Base-by-base conservation (phyloP, 192 early-diverging fungal genomes). In the Dissophora ornata region DNA sequence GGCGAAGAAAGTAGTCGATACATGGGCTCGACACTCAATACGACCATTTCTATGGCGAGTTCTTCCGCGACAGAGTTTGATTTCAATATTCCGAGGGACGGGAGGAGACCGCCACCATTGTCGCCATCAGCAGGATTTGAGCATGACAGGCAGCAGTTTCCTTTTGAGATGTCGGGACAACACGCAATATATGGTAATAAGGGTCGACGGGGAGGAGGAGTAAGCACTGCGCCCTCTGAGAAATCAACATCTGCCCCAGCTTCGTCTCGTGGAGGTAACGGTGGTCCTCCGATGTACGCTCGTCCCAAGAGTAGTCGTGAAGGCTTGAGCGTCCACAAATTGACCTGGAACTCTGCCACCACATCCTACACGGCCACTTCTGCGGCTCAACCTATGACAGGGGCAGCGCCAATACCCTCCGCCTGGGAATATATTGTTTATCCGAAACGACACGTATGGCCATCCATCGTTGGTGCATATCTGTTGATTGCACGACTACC, bases 341-440 rank as follows among this genome's bases (percentile, higher is more conserved):
- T 77, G 36, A 77, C 73, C 15, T 77, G 73, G 73, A 77, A 77
- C 40, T 77, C 73, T 53, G 73, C 59, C 5, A 77, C 73, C 0
- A 77, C 73, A 0, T 77, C 73, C 11, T 77, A 77, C 40, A 77
- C 73, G 2, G 51, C 73, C 16, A 57, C 73, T 3, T 67, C 63
- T 1, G 73, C 73, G 1, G 65, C 73, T n/a, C 57, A 60, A 16
- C 73, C 73, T 25, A 67, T 67, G 73, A 77, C 73, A 19, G 64
- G 73, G 28, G 65, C 65, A 2, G 41, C 73, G 10, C 64, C 64
- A 0, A 77, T 52, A 6, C 73, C 73, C 15, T 77, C 73, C 2
- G 47, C 73, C 0, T 77, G 73, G 73, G 73, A 77, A 32, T 77
- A 77, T n/a, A 13, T 77, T 9, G 53, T 77, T 25, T 77, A 67